phyloP scores from a whole-genome alignment of 2,329 filamentous ascomycete species.

The Verticillium alfalfae region DNA sequence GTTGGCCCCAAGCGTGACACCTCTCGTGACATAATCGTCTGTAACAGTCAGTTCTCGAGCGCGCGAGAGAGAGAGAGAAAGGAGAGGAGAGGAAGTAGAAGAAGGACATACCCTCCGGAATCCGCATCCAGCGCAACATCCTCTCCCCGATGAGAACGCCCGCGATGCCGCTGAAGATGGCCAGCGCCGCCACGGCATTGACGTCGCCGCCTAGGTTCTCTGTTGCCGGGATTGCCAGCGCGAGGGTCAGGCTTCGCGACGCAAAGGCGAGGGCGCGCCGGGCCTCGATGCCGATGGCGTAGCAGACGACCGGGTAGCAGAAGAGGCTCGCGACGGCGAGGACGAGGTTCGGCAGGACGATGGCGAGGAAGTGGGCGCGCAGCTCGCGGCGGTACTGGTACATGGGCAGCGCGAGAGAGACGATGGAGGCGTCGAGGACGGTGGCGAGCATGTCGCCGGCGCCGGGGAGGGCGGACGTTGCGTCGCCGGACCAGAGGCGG shows the following conservation, averaged over 20 bases:
- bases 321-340: conserved; percentile 50
- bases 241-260: conserved; percentile 51
- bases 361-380: conserved; percentile 44
- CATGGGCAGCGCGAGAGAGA: conserved; percentile 55
- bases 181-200: conserved; percentile 50
- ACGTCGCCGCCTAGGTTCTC: conserved; percentile 51
- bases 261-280: conserved; percentile 49
- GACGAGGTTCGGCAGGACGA: conserved; percentile 45
- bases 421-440: conserved; percentile 52
- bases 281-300: conserved; percentile 47
- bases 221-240: conserved; percentile 52
- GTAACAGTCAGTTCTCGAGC: not conserved
- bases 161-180: conserved; percentile 54
- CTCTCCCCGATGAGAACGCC: conserved; percentile 49
- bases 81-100: not conserved
- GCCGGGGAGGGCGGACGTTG: conserved; percentile 33
- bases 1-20: conserved; percentile 56
- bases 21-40: conserved; percentile 60
- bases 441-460: conserved; percentile 52
- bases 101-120: conserved; percentile 44
- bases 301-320: conserved; percentile 50
- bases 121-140: conserved; percentile 41
- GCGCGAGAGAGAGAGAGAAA: no score
- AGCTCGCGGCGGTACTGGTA: conserved; percentile 55
- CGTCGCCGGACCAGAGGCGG: conserved; percentile 37